A percentile compares a stretch with the other conserved stretches of the same genome.
Evolutionary conservation across 257 asterid genomes (phyloP).

Genomic region (Penstemon eatonii): DNA sequence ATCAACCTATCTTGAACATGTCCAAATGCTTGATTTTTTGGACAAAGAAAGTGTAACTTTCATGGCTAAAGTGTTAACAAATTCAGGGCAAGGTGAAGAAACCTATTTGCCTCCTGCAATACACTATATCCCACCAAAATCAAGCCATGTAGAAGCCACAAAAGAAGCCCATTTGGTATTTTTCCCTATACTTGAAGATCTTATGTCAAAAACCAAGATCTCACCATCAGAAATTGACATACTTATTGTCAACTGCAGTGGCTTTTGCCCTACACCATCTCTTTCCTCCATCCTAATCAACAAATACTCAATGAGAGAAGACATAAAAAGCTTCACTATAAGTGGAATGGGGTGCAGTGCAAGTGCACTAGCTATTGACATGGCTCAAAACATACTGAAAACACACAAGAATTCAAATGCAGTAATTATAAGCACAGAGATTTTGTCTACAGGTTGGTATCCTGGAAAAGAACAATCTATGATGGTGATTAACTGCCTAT

Average conservation of each 20-base stretch:
- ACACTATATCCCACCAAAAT: constrained; percentile 65
- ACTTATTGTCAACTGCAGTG: constrained; percentile 87
- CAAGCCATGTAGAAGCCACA: constrained; percentile 57
- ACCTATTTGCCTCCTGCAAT: constrained; percentile 82
- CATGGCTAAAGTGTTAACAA: constrained; percentile 58
- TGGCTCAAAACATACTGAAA: constrained; percentile 56
- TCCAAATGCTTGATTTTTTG: constrained; percentile 48
- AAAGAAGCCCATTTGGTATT: constrained; percentile 58
- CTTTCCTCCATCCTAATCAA: constrained; percentile 61
- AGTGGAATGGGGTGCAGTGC: constrained; percentile 97
- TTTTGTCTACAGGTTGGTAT: constrained; percentile 83
- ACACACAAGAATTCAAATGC: constrained; percentile 50
- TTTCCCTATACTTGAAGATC: constrained; percentile 56
- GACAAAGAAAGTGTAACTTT: constrained; percentile 54
- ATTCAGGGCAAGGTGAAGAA: constrained; percentile 63
- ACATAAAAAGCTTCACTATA: constrained; percentile 57
- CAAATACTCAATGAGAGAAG: constrained; percentile 54
- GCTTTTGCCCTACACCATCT: constrained; percentile 80
- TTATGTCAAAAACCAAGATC: constrained; percentile 48
- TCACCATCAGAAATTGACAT: constrained; percentile 53
- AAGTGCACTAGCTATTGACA: constrained; percentile 67
- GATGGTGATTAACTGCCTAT: constrained; percentile 72
- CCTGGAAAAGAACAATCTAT: constrained; percentile 57
- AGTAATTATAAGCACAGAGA: constrained; percentile 74
- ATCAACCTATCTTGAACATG: constrained; percentile 61